phyloP scores from a whole-genome alignment of 164 flowering plant species.

The Saururus chinensis region DNA sequence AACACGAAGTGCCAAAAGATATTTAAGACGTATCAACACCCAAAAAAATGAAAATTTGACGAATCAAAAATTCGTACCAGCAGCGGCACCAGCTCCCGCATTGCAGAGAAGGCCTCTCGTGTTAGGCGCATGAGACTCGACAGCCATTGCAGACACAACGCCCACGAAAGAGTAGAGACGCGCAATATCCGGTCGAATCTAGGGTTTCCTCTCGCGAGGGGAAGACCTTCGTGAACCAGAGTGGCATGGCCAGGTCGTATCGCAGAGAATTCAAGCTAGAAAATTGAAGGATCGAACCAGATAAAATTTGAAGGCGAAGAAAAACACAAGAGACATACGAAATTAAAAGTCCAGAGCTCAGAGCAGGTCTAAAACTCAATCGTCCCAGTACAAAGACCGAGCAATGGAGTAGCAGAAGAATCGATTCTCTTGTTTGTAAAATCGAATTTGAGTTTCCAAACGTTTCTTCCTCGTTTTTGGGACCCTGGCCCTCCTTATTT shows the following conservation, averaged over 20 bases:
- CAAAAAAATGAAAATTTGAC: too few species aligned
- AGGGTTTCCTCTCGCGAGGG: constrained; percentile 63
- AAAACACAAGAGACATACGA: too few species aligned
- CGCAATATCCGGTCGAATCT: constrained; percentile 1
- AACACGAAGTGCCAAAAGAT: not conserved
- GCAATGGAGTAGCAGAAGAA: too few species aligned
- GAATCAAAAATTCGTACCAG: constrained; percentile 39
- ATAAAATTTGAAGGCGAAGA: too few species aligned
- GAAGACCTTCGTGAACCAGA: constrained; percentile 37
- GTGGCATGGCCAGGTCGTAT: constrained; percentile 71
- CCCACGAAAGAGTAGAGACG: constrained; percentile 2
- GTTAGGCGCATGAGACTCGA: constrained; percentile 38
- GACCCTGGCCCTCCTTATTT: too few species aligned
- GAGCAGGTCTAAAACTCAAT: too few species aligned
- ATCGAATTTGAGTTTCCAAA: too few species aligned
- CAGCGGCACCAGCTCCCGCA: constrained; percentile 95
- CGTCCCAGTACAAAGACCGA: too few species aligned
- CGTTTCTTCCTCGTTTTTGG: too few species aligned
- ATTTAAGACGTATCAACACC: not conserved
- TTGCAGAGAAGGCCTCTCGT: constrained; percentile 62
- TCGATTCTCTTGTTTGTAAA: too few species aligned
- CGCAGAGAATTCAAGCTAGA: not conserved
- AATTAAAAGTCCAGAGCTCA: too few species aligned
- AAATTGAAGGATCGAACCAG: too few species aligned
- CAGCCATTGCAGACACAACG: constrained; percentile 24